These are phyloP conservation scores for Saccharum officinarum DNA, from an alignment of 176 grass and related monocot species.

Conservation along the genomic window DNA sequence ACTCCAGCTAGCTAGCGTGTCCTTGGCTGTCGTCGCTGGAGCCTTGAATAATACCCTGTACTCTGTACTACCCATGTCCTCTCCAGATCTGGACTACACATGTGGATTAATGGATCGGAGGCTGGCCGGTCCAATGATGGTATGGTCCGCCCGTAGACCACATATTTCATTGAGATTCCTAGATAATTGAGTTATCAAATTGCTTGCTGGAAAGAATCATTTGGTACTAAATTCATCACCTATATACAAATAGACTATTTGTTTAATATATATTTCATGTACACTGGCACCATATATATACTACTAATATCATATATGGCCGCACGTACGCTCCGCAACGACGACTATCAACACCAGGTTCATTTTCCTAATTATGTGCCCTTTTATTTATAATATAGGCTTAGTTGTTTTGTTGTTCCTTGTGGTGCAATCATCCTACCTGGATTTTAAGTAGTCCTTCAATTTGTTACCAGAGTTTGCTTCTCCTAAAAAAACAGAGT, in stretches of 20 bases:
- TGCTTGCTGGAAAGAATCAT: not conserved
- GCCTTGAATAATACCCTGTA: not conserved
- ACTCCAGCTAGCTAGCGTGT: slow-evolving; percentile 4
- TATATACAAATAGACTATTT: not conserved
- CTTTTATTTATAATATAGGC: not conserved
- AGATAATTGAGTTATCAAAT: not conserved
- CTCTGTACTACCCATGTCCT: not conserved
- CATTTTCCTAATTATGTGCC: not conserved
- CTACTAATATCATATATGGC: not conserved
- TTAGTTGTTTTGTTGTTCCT: not conserved
- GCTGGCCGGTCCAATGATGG: not conserved
- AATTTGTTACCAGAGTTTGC: not conserved
- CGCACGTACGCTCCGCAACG: slow-evolving; percentile 13
- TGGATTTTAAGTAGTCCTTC: not conserved
- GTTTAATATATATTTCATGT: not conserved
- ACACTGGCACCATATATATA: not conserved
- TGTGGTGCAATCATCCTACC: not conserved
- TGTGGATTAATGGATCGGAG: not conserved
- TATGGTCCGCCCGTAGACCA: not conserved
- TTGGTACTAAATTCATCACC: not conserved
- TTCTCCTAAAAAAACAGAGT: no score
- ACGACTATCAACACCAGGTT: not conserved
- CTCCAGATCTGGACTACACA: slow-evolving; percentile 28
- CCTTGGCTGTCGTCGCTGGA: slow-evolving; percentile 28
- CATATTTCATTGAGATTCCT: not conserved